phyloP scores from a whole-genome alignment of 2,329 filamentous ascomycete species.

The Penicillium sp. region DNA sequence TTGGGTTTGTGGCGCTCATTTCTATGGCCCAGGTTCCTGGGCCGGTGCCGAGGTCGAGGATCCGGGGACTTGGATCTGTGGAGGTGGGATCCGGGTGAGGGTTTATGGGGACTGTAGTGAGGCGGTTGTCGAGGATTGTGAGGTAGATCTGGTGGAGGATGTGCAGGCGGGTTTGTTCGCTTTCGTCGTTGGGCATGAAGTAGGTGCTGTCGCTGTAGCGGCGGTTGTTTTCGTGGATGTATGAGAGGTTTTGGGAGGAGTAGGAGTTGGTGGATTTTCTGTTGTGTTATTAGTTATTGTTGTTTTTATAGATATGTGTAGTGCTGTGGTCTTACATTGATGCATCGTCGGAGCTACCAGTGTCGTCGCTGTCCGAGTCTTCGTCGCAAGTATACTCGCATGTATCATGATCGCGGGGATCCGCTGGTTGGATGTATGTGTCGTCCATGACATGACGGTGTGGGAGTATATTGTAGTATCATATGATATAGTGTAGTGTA shows the following conservation, averaged over 20 bases:
- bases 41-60: slow-evolving; percentile 53
- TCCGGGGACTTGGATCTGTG: slow-evolving; percentile 30
- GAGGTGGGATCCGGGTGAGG: slow-evolving; percentile 9
- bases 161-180: slow-evolving; percentile 66
- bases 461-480: neutral
- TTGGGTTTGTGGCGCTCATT: slow-evolving; percentile 50
- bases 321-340: slow-evolving; percentile 30
- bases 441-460: slow-evolving; percentile 36
- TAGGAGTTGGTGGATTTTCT: slow-evolving; percentile 44
- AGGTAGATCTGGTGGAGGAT: slow-evolving; percentile 68
- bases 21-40: slow-evolving; percentile 56
- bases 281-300: neutral
- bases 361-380: slow-evolving; percentile 21
- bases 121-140: slow-evolving; percentile 40
- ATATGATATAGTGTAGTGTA: too few species aligned
- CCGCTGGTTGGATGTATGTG: slow-evolving; percentile 20
- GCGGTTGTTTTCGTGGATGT: slow-evolving; percentile 64
- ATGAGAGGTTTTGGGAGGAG: slow-evolving; percentile 51
- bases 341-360: too few species aligned
- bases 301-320: neutral
- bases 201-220: slow-evolving; percentile 66
- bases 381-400: slow-evolving; percentile 8
- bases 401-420: slow-evolving; percentile 15
- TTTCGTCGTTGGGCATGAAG: slow-evolving; percentile 69
- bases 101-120: slow-evolving; percentile 38